These are phyloP conservation scores for Carex cristatella DNA, from an alignment of 176 grass and related monocot species.

Conservation along the genomic window DNA sequence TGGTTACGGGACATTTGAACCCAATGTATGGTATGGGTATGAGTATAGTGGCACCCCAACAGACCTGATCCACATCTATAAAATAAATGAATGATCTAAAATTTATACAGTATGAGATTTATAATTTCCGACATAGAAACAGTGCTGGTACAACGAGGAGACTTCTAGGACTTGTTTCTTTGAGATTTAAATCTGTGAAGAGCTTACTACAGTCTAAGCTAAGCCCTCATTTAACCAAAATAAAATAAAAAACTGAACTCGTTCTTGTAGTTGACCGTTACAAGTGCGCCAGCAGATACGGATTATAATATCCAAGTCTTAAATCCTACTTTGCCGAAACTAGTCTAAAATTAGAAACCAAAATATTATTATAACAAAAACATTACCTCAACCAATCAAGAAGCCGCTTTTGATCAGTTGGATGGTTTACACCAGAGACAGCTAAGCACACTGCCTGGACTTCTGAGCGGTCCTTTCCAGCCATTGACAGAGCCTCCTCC, in stretches of 20 bases:
- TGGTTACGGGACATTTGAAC: not conserved
- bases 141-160: not conserved
- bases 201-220: not conserved
- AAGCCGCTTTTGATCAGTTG: slow-evolving; percentile 80
- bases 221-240: not conserved
- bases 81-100: not conserved
- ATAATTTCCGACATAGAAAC: not conserved
- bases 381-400: slow-evolving; percentile 76
- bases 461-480: slow-evolving; percentile 34
- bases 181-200: not conserved
- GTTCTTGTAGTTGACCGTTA: not conserved
- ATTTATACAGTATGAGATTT: not conserved
- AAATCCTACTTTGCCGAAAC: not conserved
- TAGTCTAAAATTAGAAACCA: not conserved
- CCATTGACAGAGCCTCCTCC: slow-evolving; percentile 53
- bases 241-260: not conserved
- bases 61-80: not conserved
- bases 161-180: not conserved
- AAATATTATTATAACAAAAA: slow-evolving; percentile 16
- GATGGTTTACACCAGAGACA: slow-evolving; percentile 91
- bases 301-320: not conserved
- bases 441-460: slow-evolving; percentile 87
- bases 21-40: not conserved
- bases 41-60: not conserved
- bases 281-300: not conserved